Conservation (phyloP, 352 stramenopile genomes). For the Pythium apleroticum region DNA sequence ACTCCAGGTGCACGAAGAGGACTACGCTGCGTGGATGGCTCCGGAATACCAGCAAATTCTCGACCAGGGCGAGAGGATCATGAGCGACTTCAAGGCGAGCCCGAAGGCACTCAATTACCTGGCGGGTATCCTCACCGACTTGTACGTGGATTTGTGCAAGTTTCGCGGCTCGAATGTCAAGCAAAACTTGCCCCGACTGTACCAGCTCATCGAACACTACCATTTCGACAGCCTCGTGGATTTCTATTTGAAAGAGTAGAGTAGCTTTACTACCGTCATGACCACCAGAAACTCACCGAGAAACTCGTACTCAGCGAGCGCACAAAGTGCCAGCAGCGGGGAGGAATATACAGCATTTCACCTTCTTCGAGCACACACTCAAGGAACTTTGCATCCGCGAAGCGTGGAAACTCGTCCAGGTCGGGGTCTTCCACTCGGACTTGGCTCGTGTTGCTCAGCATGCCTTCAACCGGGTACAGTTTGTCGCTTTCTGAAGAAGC, state of each 20-base stretch:
- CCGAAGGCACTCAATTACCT: conserved; percentile 80
- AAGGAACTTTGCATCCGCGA: conserved; percentile 50
- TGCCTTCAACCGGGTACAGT: conserved; percentile 81
- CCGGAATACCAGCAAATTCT: conserved; percentile 83
- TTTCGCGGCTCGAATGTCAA: conserved; percentile 79
- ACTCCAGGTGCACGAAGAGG: conserved; percentile 77
- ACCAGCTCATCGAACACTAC: conserved; percentile 82
- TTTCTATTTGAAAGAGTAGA: conserved; percentile 55
- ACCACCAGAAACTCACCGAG: conserved; percentile 86
- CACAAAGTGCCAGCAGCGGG: conserved; percentile 88
- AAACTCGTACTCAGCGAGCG: conserved; percentile 77
- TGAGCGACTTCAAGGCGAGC: conserved; percentile 68
- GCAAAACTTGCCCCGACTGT: conserved; percentile 64
- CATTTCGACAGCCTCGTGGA: conserved; percentile 75
- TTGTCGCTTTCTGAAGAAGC: conserved; percentile 59
- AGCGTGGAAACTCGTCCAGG: conserved; percentile 50
- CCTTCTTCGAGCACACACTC: conserved; percentile 70
- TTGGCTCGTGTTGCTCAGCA: conserved; percentile 86
- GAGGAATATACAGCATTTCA: conserved; percentile 89
- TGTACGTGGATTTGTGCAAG: conserved; percentile 87
- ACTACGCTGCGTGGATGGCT: conserved; percentile 70
- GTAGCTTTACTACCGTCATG: conserved; percentile 8
- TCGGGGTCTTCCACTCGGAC: conserved; percentile 62
- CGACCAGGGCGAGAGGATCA: conserved; percentile 59
- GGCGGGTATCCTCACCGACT: conserved; percentile 72